A percentile compares a stretch with the other conserved stretches of the same genome.
phyloP scores from a whole-genome alignment of 1,139 yeast species.

The Hemisphaericaspora lyxosophila region DNA sequence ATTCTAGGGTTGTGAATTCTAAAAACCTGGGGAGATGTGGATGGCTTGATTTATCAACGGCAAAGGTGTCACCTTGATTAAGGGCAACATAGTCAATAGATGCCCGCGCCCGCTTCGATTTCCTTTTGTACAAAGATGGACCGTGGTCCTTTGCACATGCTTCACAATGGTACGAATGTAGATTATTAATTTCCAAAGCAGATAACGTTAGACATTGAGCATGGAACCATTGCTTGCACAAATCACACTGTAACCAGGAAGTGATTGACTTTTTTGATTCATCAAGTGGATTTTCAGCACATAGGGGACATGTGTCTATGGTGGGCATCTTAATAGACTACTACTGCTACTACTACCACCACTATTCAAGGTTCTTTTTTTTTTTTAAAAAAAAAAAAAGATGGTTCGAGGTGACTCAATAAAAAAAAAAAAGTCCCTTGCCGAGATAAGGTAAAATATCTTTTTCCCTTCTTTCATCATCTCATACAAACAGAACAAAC shows the following conservation, averaged over 20 bases:
- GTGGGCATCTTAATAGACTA: slow-evolving; percentile 13
- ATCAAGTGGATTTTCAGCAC: slow-evolving; percentile 15
- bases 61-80: slow-evolving; percentile 67
- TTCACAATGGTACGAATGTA: slow-evolving; percentile 58
- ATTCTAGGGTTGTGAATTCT: slow-evolving; percentile 16
- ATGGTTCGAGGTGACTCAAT: no score
- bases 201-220: slow-evolving; percentile 47
- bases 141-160: slow-evolving; percentile 49
- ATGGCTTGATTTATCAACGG: slow-evolving; percentile 58
- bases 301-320: slow-evolving; percentile 20
- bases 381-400: no score
- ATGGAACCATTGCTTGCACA: slow-evolving; percentile 66
- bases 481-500: no score
- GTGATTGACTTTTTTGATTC: slow-evolving; percentile 9
- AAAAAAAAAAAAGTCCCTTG: no score
- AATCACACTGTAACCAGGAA: slow-evolving; percentile 63
- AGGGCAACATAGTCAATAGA: slow-evolving; percentile 77
- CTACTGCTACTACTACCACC: no score
- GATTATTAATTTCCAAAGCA: slow-evolving; percentile 32
- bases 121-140: slow-evolving; percentile 53
- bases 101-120: slow-evolving; percentile 53
- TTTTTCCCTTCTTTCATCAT: no score
- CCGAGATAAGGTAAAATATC: no score
- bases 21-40: slow-evolving; percentile 55
- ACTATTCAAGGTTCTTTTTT: no score